phyloP scores from a whole-genome alignment of 306 rosid species.

The Arachis hypogaea region DNA sequence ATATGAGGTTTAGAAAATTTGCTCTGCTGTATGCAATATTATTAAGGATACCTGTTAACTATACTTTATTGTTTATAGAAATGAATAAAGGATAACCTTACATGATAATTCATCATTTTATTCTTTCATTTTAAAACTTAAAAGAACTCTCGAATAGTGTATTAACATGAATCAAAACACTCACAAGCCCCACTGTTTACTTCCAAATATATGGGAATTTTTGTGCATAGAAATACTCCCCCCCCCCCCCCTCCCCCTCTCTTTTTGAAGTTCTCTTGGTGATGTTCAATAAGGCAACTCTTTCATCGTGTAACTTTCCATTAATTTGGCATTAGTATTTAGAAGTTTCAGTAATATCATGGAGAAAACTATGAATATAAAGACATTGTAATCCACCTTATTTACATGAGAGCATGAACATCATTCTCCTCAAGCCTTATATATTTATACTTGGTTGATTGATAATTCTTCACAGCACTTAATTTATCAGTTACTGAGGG shows the following conservation, averaged over 20 bases:
- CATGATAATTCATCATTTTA: not conserved
- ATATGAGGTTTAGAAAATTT: not conserved
- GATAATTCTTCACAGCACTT: not conserved
- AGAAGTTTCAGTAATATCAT: conserved; percentile 13
- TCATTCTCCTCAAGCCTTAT: conserved; percentile 15
- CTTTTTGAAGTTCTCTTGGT: conserved; percentile 74
- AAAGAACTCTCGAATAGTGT: not conserved
- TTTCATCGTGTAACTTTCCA: conserved; percentile 81
- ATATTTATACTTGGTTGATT: conserved; percentile 9
- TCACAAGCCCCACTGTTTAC: not conserved
- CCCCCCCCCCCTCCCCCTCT: not conserved
- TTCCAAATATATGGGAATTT: not conserved
- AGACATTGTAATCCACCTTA: conserved; percentile 4
- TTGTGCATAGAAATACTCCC: not conserved
- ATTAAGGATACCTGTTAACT: not conserved
- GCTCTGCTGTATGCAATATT: not conserved
- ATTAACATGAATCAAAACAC: not conserved
- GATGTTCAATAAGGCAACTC: conserved; percentile 93
- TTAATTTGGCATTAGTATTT: not conserved
- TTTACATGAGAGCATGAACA: not conserved
- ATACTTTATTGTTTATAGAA: not conserved
- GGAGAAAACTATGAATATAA: conserved; percentile 11
- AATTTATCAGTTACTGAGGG: conserved; percentile 4
- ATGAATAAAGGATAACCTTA: not conserved
- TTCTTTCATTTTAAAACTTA: not conserved